Percentiles rank a stretch among this genome's conserved stretches.
Evolutionary conservation across 1,284 basidiomycete genomes (phyloP).

Genomic region (Tylopilus sp.): DNA sequence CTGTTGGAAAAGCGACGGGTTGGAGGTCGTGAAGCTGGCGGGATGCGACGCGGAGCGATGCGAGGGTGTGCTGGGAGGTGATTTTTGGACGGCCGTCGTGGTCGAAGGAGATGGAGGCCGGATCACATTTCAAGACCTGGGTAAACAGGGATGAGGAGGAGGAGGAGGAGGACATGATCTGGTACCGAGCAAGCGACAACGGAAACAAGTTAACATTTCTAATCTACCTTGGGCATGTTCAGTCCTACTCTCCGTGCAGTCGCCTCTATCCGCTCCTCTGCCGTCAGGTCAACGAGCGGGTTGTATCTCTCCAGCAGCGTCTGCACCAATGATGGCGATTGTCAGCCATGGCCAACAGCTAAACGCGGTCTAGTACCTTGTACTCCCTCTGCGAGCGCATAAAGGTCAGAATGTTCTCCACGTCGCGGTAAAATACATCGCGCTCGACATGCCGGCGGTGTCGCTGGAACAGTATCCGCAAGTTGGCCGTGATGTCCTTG

Average conservation of each 20-base stretch:
- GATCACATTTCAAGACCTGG: constrained; percentile 50
- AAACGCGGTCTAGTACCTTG: constrained; percentile 35
- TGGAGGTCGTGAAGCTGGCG: constrained; percentile 44
- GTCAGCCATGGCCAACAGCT: constrained; percentile 4
- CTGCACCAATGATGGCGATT: constrained; percentile 39
- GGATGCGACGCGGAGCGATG: constrained; percentile 47
- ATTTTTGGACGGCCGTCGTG: constrained; percentile 41
- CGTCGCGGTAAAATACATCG: constrained; percentile 42
- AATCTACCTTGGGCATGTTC: constrained; percentile 44
- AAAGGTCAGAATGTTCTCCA: constrained; percentile 69
- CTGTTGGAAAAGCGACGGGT: constrained; percentile 90
- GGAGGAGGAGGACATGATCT: background rate
- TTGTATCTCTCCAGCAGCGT: constrained; percentile 81
- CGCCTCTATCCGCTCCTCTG: constrained; percentile 75
- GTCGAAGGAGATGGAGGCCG: constrained; percentile 51
- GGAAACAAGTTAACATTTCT: constrained; percentile 2
- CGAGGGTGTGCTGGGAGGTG: constrained; percentile 42
- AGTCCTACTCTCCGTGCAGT: constrained; percentile 86
- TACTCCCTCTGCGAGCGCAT: constrained; percentile 63
- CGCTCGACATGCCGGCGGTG: constrained; percentile 27
- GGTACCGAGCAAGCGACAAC: background rate
- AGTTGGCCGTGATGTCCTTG: constrained; percentile 43
- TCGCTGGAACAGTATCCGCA: constrained; percentile 58
- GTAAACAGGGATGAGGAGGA: constrained; percentile 13
- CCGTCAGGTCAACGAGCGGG: constrained; percentile 73